phyloP scores from a whole-genome alignment of 257 asterid genomes.

The Prunella vulgaris region DNA sequence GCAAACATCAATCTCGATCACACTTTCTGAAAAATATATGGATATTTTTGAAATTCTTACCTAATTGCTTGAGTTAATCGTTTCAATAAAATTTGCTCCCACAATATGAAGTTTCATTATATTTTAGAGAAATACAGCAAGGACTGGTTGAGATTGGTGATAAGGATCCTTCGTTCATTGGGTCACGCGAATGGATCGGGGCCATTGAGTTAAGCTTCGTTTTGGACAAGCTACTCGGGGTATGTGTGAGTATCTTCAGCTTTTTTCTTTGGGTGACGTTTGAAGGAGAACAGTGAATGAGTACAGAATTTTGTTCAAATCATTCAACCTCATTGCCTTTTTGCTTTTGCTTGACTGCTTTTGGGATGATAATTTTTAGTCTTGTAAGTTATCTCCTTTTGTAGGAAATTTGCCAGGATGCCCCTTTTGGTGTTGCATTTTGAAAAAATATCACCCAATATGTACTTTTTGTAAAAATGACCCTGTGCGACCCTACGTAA shows the following conservation, averaged over 20 bases:
- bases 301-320: background rate
- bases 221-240: conserved; percentile 90
- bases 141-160: conserved; percentile 91
- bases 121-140: conserved; percentile 89
- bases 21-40: too few relatives aligned
- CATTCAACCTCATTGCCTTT: background rate
- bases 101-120: background rate
- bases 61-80: background rate
- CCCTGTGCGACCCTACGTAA: too few relatives aligned
- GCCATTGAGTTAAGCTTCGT: conserved; percentile 97
- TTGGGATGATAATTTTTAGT: too few relatives aligned
- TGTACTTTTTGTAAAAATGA: too few relatives aligned
- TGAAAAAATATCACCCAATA: too few relatives aligned
- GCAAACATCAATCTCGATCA: background rate
- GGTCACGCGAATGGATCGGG: conserved; percentile 97
- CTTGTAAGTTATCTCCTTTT: too few relatives aligned
- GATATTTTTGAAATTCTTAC: background rate
- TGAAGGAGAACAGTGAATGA: background rate
- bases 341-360: background rate
- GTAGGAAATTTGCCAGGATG: too few relatives aligned
- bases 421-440: too few relatives aligned
- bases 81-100: conserved; percentile 1
- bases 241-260: conserved; percentile 32
- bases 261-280: conserved; percentile 6
- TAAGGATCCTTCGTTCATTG: conserved; percentile 84